Base-by-base conservation (phyloP, 306 rosid genomes). In the Dryas alaskensis region DNA sequence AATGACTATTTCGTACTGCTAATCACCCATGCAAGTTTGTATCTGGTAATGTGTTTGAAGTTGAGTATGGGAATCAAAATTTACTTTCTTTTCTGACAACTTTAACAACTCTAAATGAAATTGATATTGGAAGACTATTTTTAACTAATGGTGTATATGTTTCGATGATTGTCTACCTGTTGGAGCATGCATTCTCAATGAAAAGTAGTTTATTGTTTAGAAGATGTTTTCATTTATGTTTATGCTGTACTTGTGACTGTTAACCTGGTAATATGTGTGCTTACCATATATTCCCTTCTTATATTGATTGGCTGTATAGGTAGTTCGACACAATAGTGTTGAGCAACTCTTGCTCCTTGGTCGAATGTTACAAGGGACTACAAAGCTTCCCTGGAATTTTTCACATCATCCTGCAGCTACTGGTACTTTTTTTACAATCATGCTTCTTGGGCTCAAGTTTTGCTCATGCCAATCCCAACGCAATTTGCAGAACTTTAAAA, bases 321-420 rank as follows among this genome's bases (percentile, higher is more conserved):
- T 85, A 37, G 84, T 89, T 87, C 99, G 97, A 40, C 96, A 91
- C 80, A 87, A 89, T 73, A 91, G 99, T 73, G 92, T 92, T 81
- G 97, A 94, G 86, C 99, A 94, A 89, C 96, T 94, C 81, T 79
- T 94, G 80, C 99, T 94, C 77, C 82, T 94, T 70, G 96, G 96
- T 83, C 88, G 97, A 78, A 84, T 94, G 96, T 81, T 94, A 77
- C 97, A 91, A 83, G 99, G 99, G 84, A 87, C 96, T 40, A 92
- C 94, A 60, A 91, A 88, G 84, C 85, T 85, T 72, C 94, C 96
- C 39, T 92, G 92, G 94, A 92, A 81, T 73, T 92, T 94, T 85
- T 87, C 99, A 46, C 92, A 14, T 77, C 99, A 94, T 76, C 99
- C 99, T 80, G 99, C 97, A 39, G 99, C 99, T 42, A 83, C 92